phyloP scores from a whole-genome alignment of 805 yeast genomes.

The Saccharomycopsis guyanensis region DNA sequence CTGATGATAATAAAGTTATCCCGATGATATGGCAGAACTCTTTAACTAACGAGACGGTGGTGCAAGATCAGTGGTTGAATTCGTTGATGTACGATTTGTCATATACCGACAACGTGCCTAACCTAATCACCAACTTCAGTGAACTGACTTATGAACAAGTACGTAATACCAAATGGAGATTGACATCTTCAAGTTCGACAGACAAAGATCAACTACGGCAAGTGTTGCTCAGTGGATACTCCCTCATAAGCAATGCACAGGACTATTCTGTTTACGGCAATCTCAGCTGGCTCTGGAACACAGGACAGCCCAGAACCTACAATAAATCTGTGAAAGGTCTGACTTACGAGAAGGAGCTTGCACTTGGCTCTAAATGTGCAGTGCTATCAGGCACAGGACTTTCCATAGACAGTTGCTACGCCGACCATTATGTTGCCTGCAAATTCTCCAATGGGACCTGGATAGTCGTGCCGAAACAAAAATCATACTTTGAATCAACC shows the following conservation, averaged over 20 bases:
- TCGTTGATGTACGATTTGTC: neutral
- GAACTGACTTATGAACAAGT: neutral
- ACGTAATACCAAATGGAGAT: neutral
- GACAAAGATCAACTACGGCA: neutral
- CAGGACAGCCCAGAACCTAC: conserved; percentile 7
- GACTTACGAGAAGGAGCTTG: neutral
- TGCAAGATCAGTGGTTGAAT: neutral
- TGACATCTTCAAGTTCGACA: neutral
- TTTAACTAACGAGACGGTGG: neutral
- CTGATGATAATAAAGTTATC: neutral
- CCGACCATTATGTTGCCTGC: conserved; percentile 48
- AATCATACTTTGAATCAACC: conserved; percentile 40
- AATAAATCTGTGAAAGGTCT: neutral
- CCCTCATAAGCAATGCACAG: neutral
- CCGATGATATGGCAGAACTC: conserved; percentile 9
- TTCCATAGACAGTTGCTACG: conserved; percentile 62
- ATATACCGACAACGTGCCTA: neutral
- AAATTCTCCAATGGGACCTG: conserved; percentile 32
- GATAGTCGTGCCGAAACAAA: conserved; percentile 29
- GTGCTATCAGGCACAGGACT: conserved; percentile 37
- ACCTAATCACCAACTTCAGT: neutral
- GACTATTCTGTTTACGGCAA: neutral
- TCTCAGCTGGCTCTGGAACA: conserved; percentile 17
- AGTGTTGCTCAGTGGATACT: neutral
- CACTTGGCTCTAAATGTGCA: conserved; percentile 8